Evolutionary conservation across 2,329 filamentous ascomycete species (phyloP), one percentile per base, ranked within the genome.

Genomic region (Fusarium solani-melongenae): DNA sequence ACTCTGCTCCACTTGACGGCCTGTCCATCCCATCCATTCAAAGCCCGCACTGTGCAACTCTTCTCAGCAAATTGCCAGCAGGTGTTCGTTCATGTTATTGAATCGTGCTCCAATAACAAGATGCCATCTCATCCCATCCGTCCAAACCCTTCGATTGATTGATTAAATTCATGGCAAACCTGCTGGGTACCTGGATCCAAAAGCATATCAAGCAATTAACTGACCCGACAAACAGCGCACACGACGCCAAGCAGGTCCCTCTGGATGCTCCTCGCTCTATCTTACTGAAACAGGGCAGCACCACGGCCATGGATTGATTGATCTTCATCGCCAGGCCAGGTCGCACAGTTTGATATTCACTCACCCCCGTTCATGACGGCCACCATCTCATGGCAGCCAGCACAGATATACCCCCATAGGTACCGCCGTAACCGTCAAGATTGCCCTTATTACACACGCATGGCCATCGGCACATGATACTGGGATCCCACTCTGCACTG

Each of bases 271-370:
- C 59, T 75, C 66, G 33, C 36, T 59, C 61, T 62, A 60, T 74
- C 64, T 72, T 69, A 68, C 68, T 73, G 68, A 74, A 74, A 73
- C 71, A 72, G 46, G 46, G 56, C 57, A 74, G 53, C 71, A 69
- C 49, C 67, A 62, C 34, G 33, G 39, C 62, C 60, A 67, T 72
- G 64, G 68, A 74, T 73, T 36, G 44, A 73, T 72, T 70, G 71
- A 73, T 72, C 71, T 73, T 72, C 71, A 72, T 69, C 46, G 38
- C 44, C 22, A 58, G n/a, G 68, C 49, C 27, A 58, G n/a, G 68
- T 66, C 66, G 41, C 57, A 69, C 53, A 66, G 57, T 66, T 39
- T 39, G 56, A 27, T 22, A 38, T 60, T 44, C 44, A 31, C 46
- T 51, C 46, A 51, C 46, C 46, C 58, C 51, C 49, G 64, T 61